Evolutionary conservation across 179 eudicot species (phyloP).

Genomic region (Nepenthes alata): DNA sequence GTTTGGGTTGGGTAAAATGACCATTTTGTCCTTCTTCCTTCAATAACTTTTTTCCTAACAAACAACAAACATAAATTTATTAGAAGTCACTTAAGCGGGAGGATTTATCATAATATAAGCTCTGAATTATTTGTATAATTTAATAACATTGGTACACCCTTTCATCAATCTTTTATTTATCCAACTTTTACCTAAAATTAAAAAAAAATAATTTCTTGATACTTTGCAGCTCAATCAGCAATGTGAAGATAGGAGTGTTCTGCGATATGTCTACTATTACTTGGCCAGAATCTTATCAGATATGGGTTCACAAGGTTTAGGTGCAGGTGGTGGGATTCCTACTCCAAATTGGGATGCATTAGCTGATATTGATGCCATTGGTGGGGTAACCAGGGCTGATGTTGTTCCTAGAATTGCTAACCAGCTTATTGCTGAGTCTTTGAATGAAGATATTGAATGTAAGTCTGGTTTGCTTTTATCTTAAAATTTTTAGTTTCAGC

Average conservation of each 20-base stretch:
- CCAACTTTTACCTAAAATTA: neutral
- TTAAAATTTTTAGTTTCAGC: neutral
- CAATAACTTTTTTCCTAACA: no score
- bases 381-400: slow-evolving; percentile 98
- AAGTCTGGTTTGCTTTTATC: slow-evolving; percentile 14
- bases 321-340: slow-evolving; percentile 96
- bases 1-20: no score
- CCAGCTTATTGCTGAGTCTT: slow-evolving; percentile 66
- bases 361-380: slow-evolving; percentile 95
- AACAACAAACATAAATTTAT: no score
- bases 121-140: no score
- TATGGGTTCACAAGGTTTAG: slow-evolving; percentile 86
- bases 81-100: no score
- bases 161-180: no score
- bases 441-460: slow-evolving; percentile 86
- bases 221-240: slow-evolving; percentile 79
- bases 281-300: slow-evolving; percentile 94
- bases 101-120: no score
- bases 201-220: neutral
- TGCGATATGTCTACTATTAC: slow-evolving; percentile 91
- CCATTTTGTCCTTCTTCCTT: no score
- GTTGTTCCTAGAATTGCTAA: slow-evolving; percentile 84
- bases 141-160: no score
- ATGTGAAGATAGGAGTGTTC: slow-evolving; percentile 88
- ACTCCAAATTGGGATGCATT: slow-evolving; percentile 99